phyloP scores from a whole-genome alignment of 1,284 basidiomycete genomes.

The Naganishia sp. region DNA sequence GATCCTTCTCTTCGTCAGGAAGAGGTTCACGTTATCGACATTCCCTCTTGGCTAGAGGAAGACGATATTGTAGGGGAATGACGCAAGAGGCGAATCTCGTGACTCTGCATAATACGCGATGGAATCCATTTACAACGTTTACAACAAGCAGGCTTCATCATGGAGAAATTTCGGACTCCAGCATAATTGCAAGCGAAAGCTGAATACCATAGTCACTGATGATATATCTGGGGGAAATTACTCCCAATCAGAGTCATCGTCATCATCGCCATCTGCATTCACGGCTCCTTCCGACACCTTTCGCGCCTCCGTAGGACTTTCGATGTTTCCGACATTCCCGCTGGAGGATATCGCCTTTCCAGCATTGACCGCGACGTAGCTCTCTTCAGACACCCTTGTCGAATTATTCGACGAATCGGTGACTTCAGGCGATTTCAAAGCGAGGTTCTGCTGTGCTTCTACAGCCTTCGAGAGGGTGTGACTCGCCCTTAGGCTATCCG shows the following conservation, averaged over 20 bases:
- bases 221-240: slow-evolving; percentile 31
- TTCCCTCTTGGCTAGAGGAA: slow-evolving; percentile 36
- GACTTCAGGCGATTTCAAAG: slow-evolving; percentile 6
- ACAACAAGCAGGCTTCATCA: background rate
- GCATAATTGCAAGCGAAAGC: background rate
- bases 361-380: slow-evolving; percentile 51
- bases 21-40: slow-evolving; percentile 33
- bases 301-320: background rate
- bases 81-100: slow-evolving; percentile 20
- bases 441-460: slow-evolving; percentile 13
- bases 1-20: slow-evolving; percentile 32
- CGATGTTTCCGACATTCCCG: background rate
- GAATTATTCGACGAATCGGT: slow-evolving; percentile 41
- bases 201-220: no score
- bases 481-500: slow-evolving; percentile 10
- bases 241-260: slow-evolving; percentile 55
- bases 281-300: background rate
- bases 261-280: slow-evolving; percentile 40
- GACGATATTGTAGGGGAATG: slow-evolving; percentile 48
- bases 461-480: slow-evolving; percentile 21
- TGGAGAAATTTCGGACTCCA: background rate
- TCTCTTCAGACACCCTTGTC: slow-evolving; percentile 55
- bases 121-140: background rate
- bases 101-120: no score
- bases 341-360: slow-evolving; percentile 31